Evolutionary conservation across 306 rosid genomes (phyloP), one percentile per base, ranked within the genome.

Genomic region (Pterocarpus macrocarpus): DNA sequence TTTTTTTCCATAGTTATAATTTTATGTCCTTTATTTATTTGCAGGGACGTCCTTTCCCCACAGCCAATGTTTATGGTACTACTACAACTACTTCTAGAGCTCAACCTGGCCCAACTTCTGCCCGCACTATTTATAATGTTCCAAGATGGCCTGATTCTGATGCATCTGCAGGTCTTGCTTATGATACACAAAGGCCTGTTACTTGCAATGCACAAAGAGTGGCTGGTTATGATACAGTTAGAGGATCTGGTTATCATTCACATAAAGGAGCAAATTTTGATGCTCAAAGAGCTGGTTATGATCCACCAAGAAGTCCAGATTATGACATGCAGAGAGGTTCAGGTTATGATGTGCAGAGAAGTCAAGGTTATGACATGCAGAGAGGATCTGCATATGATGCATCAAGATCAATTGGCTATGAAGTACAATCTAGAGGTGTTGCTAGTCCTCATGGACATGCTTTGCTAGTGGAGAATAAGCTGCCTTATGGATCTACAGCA

Each of bases 41-140:
- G 10, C 81, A 95, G 97, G 99, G 91, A 85, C 91, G 77, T 44
- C 83, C 86, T 47, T 85, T 75, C 67, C 88, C 90, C 59, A 16
- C 89, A 2, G 47, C 71, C 39, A 71, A 69, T 52, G 77, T 69
- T 22, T 82, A 62, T 11, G 71, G 79, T 9, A 41, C 36, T 13
- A 73, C 86, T n/a, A 36, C 78, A 0, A 79, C 88, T 75, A 56
- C 90, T 77, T 80, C 73, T 2, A 94, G 92, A 63, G 82, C 81
- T 88, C 97, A 86, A 80, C 43, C 94, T 10, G 91, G 85, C 44
- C 69, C 83, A 14, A 85, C 88, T 45, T 59, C 90, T 77, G 70
- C 80, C 1, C 80, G 84, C 50, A 69, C 82, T 44, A 87, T 84
- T 67, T 91, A 87, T 41, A 89, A 86, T 75, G 77, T 79, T 72